Base-by-base conservation (phyloP, 805 yeast species). In the Candida piceae region DNA sequence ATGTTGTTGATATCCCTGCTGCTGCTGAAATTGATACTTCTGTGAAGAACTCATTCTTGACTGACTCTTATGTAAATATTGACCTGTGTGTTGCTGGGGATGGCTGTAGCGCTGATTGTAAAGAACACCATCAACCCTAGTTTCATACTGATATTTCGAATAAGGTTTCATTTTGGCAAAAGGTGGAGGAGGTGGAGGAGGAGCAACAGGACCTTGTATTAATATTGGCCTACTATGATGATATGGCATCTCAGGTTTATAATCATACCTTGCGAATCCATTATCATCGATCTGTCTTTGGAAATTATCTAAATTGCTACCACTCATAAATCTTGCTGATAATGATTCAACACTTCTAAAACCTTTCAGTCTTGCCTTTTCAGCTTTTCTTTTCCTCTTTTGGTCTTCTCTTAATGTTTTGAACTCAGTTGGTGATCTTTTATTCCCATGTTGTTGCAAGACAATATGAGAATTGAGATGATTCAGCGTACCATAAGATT, bases 401-500 rank as follows among this genome's bases (percentile, higher is more conserved):
- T 71, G 55, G 36, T 61, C 53, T 32, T 62, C 69, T 34, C 80
- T 61, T 24, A 74, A 60, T 41, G 69, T 71, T 46, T 66, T 64
- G 52, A 76, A 76, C 51, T 76, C 81, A 27, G 70, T 70, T 1
- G 81, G 79, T 25, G 59, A 57, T 23, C 81, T 61, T 51, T 73
- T 75, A 15, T 61, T 55, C 8, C 82, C 82, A 50, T 76, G 82
- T 11, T 61, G 62, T 40, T 76, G 79, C 44, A 70, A 62, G 1
- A 63, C 49, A 25, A 76, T 71, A 49, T 76, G 82, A 11, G 79
- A 75, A 45, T 76, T 76, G 25, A 76, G 56, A 50, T 76, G 82
- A 50, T 76, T 76, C 31, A 76, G 60, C 4, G 82, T 76, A 11
- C 82, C 82, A 47, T 76, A 76, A 7, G 74, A 70, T 54, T 76